phyloP scores from a whole-genome alignment of 148 eudicot species.

The Silene latifolia region DNA sequence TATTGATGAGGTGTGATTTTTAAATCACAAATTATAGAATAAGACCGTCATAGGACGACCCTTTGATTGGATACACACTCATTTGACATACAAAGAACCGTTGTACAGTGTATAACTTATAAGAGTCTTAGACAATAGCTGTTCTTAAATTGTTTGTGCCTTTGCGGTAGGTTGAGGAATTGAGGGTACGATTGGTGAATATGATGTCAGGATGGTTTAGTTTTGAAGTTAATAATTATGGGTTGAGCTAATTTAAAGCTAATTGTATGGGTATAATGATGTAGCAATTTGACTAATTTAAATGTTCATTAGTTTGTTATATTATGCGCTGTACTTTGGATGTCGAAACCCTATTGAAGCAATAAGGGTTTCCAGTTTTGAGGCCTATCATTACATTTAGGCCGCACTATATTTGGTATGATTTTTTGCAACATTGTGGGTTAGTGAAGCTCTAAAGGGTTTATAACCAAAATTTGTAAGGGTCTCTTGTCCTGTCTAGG shows the following conservation, averaged over 20 bases:
- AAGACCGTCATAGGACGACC: too few species aligned
- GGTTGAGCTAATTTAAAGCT: slow-evolving; percentile 5
- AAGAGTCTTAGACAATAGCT: too few species aligned
- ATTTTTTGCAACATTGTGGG: not conserved
- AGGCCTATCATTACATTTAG: not conserved
- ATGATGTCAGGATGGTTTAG: slow-evolving; percentile 5
- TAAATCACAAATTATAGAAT: not conserved
- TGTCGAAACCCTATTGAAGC: not conserved
- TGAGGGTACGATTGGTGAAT: slow-evolving; percentile 19
- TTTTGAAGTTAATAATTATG: not conserved
- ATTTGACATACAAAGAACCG: too few species aligned
- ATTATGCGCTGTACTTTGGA: not conserved
- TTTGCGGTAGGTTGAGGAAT: too few species aligned
- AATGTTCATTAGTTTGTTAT: slow-evolving; percentile 1
- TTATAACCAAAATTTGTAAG: not conserved
- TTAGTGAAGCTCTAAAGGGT: not conserved
- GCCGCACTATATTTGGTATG: not conserved
- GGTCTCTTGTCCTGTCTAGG: not conserved
- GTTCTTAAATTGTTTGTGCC: too few species aligned
- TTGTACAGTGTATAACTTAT: too few species aligned
- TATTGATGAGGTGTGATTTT: slow-evolving; percentile 14
- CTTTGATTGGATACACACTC: too few species aligned
- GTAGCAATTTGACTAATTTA: not conserved
- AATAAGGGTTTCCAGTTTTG: not conserved
- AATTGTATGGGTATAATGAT: slow-evolving; percentile 9